Evolutionary conservation across 768 basidiomycete genomes (phyloP).

Genomic region (Serpula lacrymans): DNA sequence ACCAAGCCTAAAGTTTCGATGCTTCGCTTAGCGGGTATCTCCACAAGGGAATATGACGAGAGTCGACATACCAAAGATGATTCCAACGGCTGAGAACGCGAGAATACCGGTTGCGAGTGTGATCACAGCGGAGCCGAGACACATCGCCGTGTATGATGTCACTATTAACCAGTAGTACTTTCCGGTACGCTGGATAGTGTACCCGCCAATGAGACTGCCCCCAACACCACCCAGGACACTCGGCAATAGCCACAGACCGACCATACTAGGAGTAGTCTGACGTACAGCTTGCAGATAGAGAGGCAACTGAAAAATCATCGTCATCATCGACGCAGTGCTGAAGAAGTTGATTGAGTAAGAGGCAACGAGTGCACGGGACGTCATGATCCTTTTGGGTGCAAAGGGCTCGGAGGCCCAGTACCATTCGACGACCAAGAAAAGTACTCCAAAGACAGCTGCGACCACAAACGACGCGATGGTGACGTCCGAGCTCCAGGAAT

Average conservation of each 20-base stretch:
- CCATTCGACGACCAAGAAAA: conserved; percentile 47
- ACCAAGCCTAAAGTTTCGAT: conserved; percentile 29
- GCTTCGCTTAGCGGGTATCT: not conserved
- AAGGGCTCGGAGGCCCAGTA: conserved; percentile 55
- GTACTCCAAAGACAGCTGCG: conserved; percentile 29
- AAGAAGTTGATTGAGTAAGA: conserved; percentile 62
- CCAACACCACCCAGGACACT: conserved; percentile 41
- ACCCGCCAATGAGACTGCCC: conserved; percentile 50
- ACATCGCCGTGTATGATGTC: conserved; percentile 33
- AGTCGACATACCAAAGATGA: conserved; percentile 41
- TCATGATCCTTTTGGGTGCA: conserved; percentile 52
- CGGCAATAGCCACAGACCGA: conserved; percentile 52
- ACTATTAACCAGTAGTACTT: conserved; percentile 53
- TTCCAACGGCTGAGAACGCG: conserved; percentile 31
- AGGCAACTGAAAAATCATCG: conserved; percentile 50
- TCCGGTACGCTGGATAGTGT: conserved; percentile 57
- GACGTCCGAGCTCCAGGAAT: conserved; percentile 41
- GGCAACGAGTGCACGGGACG: conserved; percentile 46
- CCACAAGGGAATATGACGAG: not conserved
- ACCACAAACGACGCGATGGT: conserved; percentile 35
- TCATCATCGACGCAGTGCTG: conserved; percentile 40
- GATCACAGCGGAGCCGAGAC: conserved; percentile 36
- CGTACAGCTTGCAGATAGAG: conserved; percentile 59
- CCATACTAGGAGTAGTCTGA: conserved; percentile 42
- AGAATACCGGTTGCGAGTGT: conserved; percentile 39